Evolutionary conservation across 805 yeast species (phyloP).

Genomic region (Komagataella mondaviorum): DNA sequence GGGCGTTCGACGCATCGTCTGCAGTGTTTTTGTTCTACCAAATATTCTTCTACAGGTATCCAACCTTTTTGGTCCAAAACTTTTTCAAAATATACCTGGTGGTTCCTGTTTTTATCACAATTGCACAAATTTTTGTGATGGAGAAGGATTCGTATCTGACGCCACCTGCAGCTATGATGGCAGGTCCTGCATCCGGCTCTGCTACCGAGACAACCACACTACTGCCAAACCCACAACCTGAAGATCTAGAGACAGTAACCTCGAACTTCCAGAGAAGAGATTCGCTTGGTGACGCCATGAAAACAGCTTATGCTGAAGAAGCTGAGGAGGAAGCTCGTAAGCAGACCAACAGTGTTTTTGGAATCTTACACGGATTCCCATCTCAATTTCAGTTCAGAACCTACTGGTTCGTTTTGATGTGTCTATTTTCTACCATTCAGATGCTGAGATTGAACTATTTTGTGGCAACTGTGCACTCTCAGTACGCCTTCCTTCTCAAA

Average conservation of each 20-base stretch:
- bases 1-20: constrained; percentile 46
- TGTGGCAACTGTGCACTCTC: constrained; percentile 46
- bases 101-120: constrained; percentile 34
- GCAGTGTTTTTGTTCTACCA: constrained; percentile 39
- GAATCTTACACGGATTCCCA: constrained; percentile 39
- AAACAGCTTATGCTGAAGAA: constrained; percentile 37
- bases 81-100: constrained; percentile 33
- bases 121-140: constrained; percentile 33
- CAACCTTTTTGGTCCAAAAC: constrained; percentile 23
- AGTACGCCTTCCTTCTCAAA: constrained; percentile 30
- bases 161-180: constrained; percentile 14
- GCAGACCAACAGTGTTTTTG: constrained; percentile 32
- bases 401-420: constrained; percentile 37
- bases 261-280: neutral
- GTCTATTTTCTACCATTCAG: constrained; percentile 36
- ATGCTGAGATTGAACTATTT: constrained; percentile 46
- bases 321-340: constrained; percentile 24
- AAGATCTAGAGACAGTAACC: neutral
- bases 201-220: constrained; percentile 7
- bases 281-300: constrained; percentile 43
- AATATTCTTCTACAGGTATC: constrained; percentile 20
- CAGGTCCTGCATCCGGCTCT: neutral
- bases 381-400: constrained; percentile 34
- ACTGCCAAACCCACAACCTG: neutral
- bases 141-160: constrained; percentile 35